A percentile compares a stretch with the other conserved stretches of the same genome.
Conservation (phyloP, 331 rosid species). For the Pyracantha coccinea region DNA sequence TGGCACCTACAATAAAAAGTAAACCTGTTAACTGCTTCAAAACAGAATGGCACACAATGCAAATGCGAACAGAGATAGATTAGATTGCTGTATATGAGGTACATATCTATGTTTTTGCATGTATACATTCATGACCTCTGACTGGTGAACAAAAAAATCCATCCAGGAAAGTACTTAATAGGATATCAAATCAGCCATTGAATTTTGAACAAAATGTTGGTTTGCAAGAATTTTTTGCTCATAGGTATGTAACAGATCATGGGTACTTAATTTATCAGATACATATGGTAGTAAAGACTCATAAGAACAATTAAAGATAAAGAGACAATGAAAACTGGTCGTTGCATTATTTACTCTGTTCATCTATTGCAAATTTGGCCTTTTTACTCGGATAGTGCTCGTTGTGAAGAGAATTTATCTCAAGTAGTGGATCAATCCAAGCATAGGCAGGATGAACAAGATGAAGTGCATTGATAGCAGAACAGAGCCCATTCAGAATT, state of each 20-base stretch:
- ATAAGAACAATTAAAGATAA: background rate
- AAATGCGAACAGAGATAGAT: constrained; percentile 10
- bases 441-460: constrained; percentile 86
- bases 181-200: background rate
- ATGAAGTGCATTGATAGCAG: constrained; percentile 77
- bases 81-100: background rate
- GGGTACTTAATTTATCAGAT: background rate
- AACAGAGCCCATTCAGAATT: constrained; percentile 73
- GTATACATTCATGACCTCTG: background rate
- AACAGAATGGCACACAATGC: constrained; percentile 1
- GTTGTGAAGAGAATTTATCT: constrained; percentile 34
- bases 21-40: constrained; percentile 13
- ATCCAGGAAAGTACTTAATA: background rate
- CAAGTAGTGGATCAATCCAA: constrained; percentile 68
- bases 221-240: background rate
- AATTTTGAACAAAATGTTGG: background rate
- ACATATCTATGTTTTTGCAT: background rate
- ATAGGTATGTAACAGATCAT: background rate
- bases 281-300: constrained; percentile 6
- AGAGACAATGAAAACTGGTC: constrained; percentile 6
- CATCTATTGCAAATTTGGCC: constrained; percentile 50
- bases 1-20: constrained; percentile 29
- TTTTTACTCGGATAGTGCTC: constrained; percentile 69
- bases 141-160: background rate
- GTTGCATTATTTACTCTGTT: constrained; percentile 46